Base-by-base conservation (phyloP, 2,329 filamentous ascomycete genomes). In the Zasmidium citrigriseum region DNA sequence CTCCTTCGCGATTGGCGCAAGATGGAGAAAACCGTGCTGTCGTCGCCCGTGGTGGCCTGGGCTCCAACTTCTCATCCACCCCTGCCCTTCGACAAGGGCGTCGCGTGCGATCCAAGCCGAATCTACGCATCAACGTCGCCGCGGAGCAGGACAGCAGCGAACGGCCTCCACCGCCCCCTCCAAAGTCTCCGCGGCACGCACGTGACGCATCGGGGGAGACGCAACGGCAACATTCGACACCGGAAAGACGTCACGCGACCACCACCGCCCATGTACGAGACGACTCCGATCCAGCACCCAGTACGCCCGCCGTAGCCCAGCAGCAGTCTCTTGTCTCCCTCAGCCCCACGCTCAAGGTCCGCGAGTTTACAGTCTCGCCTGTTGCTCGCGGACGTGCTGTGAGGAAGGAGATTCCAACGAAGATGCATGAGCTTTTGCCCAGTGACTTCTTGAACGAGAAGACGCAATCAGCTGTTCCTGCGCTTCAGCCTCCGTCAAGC, bases 101-200 rank as follows among this genome's bases (percentile, higher is more conserved):
- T n/a, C 34, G 34, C 34, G 34, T 41, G 34, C 34, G 34, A 41
- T 41, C 34, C 5, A 41, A n/a, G 18, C 34, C 34, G 4, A 63
- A 67, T 51, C 56, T 64, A 20, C 59, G 56, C 46, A 64, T 62
- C 49, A 54, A 50, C 34, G 49, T 62, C n/a, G 14, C 34, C 34
- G 34, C 34, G 46, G 50, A 62, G n/a, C 23, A 25, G 18, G 46
- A 58, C 24, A 34, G 52, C 29, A 22, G 24, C 11, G 52, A 61
- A 14, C 23, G 45, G 47, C 58, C 62, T 29, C 64, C 62, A 24
- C 59, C 63, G 22, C 63, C 63, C 20, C 66, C 67, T 52, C 59
- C 62, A 16, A 67, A 66, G 48, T 64, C 66, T 18, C 61, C 66
- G 44, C 55, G 48, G 27, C 49, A 23, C 34, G 34, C 34, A 41